Percentiles rank a stretch among this genome's conserved stretches.
These are phyloP conservation scores for Wickerhamomyces bovis DNA, from an alignment of 805 yeast species.

Conservation along the genomic window DNA sequence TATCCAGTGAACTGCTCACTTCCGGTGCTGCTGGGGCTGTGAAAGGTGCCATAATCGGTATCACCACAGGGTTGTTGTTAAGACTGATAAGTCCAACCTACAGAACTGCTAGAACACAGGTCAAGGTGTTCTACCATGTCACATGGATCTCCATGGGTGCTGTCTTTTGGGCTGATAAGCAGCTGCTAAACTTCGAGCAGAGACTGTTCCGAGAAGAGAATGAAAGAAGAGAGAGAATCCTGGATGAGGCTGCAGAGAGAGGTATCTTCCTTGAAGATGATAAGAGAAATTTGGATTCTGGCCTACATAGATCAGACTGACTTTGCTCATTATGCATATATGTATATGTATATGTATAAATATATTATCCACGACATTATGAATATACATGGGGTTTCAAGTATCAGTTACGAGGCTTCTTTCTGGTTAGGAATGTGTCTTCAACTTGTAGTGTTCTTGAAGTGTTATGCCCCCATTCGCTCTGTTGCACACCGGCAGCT, in stretches of 20 bases:
- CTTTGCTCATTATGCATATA: not conserved
- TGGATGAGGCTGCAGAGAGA: slow-evolving; percentile 40
- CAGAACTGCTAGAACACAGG: slow-evolving; percentile 33
- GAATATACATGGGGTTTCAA: not conserved
- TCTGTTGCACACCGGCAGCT: slow-evolving; percentile 20
- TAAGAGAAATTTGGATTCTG: slow-evolving; percentile 7
- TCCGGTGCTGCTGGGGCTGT: slow-evolving; percentile 37
- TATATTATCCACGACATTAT: not conserved
- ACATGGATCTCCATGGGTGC: slow-evolving; percentile 37
- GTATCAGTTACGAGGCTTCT: not conserved
- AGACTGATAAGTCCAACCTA: slow-evolving; percentile 30
- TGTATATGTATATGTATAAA: not conserved
- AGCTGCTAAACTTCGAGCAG: slow-evolving; percentile 30
- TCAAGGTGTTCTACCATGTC: slow-evolving; percentile 35
- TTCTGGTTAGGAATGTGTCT: slow-evolving; percentile 15
- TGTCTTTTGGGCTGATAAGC: slow-evolving; percentile 38
- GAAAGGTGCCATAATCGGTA: slow-evolving; percentile 35
- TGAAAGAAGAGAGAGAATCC: slow-evolving; percentile 28
- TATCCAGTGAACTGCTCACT: slow-evolving; percentile 30
- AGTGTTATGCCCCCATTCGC: slow-evolving; percentile 18
- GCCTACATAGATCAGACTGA: slow-evolving; percentile 3
- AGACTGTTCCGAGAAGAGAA: slow-evolving; percentile 29
- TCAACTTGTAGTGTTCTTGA: slow-evolving; percentile 11
- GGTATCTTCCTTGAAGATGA: slow-evolving; percentile 37
- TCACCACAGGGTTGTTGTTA: slow-evolving; percentile 28